Evolutionary conservation across 306 rosid genomes (phyloP).

Genomic region (Acacia confusa): DNA sequence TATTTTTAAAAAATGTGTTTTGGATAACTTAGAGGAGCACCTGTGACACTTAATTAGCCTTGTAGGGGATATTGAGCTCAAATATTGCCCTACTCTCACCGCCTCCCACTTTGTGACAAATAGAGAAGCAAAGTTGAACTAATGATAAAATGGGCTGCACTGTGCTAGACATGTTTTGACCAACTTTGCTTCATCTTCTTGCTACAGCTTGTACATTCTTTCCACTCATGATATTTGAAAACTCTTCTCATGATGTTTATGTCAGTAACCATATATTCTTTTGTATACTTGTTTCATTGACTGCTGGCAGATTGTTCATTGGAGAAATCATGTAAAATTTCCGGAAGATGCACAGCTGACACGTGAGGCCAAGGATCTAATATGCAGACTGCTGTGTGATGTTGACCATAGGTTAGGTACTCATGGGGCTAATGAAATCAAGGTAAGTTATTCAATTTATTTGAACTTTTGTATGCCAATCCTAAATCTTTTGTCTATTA

Average conservation of each 20-base stretch:
- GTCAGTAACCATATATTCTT: conserved; percentile 23
- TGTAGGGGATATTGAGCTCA: background rate
- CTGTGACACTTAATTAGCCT: background rate
- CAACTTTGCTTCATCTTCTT: background rate
- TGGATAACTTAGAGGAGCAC: background rate
- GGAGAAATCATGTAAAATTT: conserved; percentile 86
- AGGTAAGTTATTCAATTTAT: conserved; percentile 48
- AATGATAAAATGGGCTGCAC: background rate
- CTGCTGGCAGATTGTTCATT: conserved; percentile 87
- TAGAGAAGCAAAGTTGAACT: background rate
- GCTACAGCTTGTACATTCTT: background rate
- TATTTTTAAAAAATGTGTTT: background rate
- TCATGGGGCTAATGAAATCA: conserved; percentile 82
- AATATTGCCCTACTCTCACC: background rate
- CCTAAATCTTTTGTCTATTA: conserved; percentile 15
- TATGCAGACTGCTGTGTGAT: conserved; percentile 89
- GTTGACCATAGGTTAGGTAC: conserved; percentile 91
- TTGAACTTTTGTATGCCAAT: conserved; percentile 26
- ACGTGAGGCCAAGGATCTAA: conserved; percentile 87
- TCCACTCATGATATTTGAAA: conserved; percentile 14
- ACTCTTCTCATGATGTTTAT: conserved; percentile 16
- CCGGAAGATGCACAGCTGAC: conserved; percentile 88
- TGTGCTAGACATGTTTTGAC: background rate
- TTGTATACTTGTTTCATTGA: conserved; percentile 31
- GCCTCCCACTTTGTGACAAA: background rate